These are phyloP conservation scores for Crithidia fasciculata DNA, from an alignment of 208 protist genomes.

Conservation along the genomic window DNA sequence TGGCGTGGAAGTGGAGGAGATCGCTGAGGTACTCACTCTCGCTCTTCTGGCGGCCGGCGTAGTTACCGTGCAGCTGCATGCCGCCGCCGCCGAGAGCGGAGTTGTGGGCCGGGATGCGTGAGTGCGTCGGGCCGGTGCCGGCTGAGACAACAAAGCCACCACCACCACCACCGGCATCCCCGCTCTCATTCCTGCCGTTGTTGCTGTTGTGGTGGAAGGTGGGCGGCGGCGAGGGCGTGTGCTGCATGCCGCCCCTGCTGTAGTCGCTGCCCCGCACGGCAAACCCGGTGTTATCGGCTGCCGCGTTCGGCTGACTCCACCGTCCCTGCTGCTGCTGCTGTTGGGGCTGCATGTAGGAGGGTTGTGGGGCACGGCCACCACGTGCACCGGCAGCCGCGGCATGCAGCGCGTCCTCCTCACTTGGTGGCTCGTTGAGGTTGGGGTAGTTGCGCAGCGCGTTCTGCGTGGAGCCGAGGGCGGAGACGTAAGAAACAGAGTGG, in stretches of 20 bases:
- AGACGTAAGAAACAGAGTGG: conserved; percentile 14
- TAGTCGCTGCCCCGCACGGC: conserved; percentile 5
- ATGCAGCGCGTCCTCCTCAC: conserved; percentile 15
- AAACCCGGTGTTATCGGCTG: conserved; percentile 3
- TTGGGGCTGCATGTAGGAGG: conserved; percentile 6
- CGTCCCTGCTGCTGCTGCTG: neutral
- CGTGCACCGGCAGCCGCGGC: neutral
- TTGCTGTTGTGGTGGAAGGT: conserved; percentile 2
- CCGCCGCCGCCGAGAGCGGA: neutral
- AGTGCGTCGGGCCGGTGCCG: neutral
- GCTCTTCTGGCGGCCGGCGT: conserved; percentile 35
- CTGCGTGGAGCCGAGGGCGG: conserved; percentile 19
- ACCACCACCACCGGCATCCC: neutral
- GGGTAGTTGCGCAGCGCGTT: conserved; percentile 56
- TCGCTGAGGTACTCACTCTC: conserved; percentile 77
- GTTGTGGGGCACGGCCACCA: conserved; percentile 3
- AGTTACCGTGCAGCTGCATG: no score
- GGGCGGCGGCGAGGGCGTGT: neutral
- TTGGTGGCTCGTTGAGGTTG: conserved; percentile 44
- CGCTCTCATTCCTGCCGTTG: neutral
- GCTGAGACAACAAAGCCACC: conserved; percentile 23
- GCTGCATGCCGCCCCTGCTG: neutral
- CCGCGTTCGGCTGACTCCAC: neutral
- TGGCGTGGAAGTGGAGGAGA: conserved; percentile 80
- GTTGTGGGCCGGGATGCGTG: neutral